Evolutionary conservation across 441 rosid species (phyloP).

Genomic region (Cnidoscolus chayamansa): DNA sequence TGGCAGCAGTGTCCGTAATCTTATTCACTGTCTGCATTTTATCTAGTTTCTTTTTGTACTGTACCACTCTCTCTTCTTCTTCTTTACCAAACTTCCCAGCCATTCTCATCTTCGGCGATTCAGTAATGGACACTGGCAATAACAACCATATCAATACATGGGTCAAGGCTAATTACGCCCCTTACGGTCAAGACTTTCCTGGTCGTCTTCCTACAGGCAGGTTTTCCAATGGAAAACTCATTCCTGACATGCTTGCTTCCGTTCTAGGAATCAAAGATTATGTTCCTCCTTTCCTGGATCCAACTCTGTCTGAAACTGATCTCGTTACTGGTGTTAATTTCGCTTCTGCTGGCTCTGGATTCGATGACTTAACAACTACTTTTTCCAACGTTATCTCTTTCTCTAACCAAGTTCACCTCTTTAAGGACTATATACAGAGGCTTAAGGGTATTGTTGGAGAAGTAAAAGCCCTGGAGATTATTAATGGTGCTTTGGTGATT

Average conservation of each 20-base stretch:
- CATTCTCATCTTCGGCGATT: conserved; percentile 35
- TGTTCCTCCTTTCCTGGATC: too few species aligned
- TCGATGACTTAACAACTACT: conserved; percentile 23
- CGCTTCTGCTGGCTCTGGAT: conserved; percentile 35
- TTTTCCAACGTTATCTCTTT: conserved; percentile 21
- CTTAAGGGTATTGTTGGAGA: conserved; percentile 40
- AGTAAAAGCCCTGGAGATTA: conserved; percentile 30
- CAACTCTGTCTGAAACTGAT: conserved; percentile 29
- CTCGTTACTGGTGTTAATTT: conserved; percentile 50
- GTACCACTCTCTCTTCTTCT: too few species aligned
- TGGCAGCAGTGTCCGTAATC: too few species aligned
- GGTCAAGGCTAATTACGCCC: conserved; percentile 24
- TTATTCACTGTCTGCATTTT: too few species aligned
- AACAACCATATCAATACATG: conserved; percentile 29
- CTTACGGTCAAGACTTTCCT: conserved; percentile 37
- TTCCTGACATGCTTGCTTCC: conserved; percentile 47
- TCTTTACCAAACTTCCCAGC: conserved; percentile 1
- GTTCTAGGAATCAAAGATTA: not conserved
- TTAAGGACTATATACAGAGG: too few species aligned
- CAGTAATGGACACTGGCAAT: conserved; percentile 34
- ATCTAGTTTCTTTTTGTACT: too few species aligned
- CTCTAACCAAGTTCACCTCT: too few species aligned
- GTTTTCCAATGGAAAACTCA: conserved; percentile 30
- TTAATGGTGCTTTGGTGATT: conserved; percentile 36
- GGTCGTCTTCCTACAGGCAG: conserved; percentile 35